Percentiles rank a stretch among this genome's conserved stretches.
phyloP scores from a whole-genome alignment of 345 rosid species.

The Gossypium longicalyx region DNA sequence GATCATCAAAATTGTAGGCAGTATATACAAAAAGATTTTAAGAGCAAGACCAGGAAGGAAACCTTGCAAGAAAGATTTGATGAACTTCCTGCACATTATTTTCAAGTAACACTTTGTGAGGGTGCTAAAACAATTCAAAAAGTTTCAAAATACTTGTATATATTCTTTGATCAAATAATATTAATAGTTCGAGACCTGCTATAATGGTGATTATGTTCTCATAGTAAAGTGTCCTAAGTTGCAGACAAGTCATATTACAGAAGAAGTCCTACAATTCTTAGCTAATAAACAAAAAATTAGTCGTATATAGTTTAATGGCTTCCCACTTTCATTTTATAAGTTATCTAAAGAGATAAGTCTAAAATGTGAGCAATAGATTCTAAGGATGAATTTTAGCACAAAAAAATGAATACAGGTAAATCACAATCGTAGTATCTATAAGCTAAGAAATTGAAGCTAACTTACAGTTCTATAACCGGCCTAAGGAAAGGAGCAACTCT shows the following conservation, averaged over 20 bases:
- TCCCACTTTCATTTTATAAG: background rate
- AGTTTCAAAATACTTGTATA: no score
- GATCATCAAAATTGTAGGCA: slow-evolving; percentile 64
- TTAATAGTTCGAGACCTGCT: background rate
- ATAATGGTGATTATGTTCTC: background rate
- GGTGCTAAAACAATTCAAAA: background rate
- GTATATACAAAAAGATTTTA: slow-evolving; percentile 70
- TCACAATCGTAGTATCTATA: background rate
- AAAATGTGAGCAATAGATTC: background rate
- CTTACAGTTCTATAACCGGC: slow-evolving; percentile 88
- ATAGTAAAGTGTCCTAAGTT: background rate
- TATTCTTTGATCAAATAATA: background rate
- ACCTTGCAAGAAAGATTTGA: slow-evolving; percentile 97
- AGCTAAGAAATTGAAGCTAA: background rate
- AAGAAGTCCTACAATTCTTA: background rate
- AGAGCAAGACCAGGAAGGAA: slow-evolving; percentile 94
- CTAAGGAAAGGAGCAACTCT: slow-evolving; percentile 90
- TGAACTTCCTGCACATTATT: slow-evolving; percentile 55
- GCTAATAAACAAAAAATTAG: background rate
- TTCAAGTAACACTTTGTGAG: background rate
- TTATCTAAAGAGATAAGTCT: background rate
- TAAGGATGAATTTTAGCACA: background rate
- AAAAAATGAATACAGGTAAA: background rate
- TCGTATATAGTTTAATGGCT: background rate
- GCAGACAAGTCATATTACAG: background rate